A percentile compares a stretch with the other conserved stretches of the same genome.
phyloP scores from a whole-genome alignment of 768 basidiomycete genomes.

The Pulveroboletus sp. region DNA sequence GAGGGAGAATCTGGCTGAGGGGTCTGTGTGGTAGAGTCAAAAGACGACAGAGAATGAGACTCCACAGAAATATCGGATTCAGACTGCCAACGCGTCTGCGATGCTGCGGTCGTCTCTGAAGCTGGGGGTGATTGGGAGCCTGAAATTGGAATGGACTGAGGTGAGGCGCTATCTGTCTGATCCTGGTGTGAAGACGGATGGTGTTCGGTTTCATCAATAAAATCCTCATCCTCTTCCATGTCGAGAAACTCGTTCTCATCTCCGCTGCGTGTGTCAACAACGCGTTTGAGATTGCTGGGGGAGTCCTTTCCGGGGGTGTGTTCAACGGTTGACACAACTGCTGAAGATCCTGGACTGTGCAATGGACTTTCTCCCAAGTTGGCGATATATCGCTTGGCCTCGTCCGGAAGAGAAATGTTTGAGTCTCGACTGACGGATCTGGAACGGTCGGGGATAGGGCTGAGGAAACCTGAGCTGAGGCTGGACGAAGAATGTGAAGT shows the following conservation, averaged over 20 bases:
- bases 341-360: constrained; percentile 41
- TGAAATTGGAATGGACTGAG: constrained; percentile 9
- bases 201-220: constrained; percentile 13
- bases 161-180: constrained; percentile 8
- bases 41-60: constrained; percentile 24
- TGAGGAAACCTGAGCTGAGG: constrained; percentile 14
- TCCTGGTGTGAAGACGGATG: no score
- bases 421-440: constrained; percentile 57
- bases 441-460: constrained; percentile 30
- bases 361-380: constrained; percentile 63
- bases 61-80: constrained; percentile 18
- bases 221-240: constrained; percentile 40
- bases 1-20: constrained; percentile 29
- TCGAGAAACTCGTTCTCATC: constrained; percentile 62
- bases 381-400: constrained; percentile 68
- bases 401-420: constrained; percentile 68
- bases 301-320: neutral
- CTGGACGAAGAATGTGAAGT: constrained; percentile 21
- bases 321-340: neutral
- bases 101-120: constrained; percentile 14
- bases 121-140: constrained; percentile 18
- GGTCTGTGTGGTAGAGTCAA: constrained; percentile 15
- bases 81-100: constrained; percentile 24
- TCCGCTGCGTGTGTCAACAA: constrained; percentile 14
- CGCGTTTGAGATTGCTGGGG: constrained; percentile 10